Percentiles rank a stretch among this genome's conserved stretches.
phyloP scores from a whole-genome alignment of 345 rosid genomes.

The Carallia pectinifolia region DNA sequence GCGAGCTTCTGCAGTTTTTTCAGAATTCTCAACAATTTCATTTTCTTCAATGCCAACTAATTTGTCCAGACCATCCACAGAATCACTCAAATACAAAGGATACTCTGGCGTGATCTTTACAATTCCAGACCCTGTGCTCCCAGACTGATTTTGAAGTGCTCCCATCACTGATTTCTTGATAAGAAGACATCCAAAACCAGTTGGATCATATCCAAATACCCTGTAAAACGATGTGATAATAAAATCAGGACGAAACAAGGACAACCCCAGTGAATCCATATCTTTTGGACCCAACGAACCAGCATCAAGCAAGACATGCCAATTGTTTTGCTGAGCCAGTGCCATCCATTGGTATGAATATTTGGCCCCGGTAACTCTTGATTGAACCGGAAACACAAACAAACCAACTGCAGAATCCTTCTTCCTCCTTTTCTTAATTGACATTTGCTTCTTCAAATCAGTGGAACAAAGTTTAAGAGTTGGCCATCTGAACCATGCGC shows the following conservation, averaged over 20 bases:
- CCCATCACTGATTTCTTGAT: slow-evolving; percentile 97
- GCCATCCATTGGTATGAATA: slow-evolving; percentile 99
- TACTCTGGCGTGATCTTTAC: slow-evolving; percentile 95
- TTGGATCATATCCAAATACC: slow-evolving; percentile 97
- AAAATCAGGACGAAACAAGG: slow-evolving; percentile 95
- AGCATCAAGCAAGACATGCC: slow-evolving; percentile 99
- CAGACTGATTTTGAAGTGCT: slow-evolving; percentile 87
- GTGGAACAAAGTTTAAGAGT: slow-evolving; percentile 93
- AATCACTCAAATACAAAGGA: slow-evolving; percentile 90
- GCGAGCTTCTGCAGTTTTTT: slow-evolving; percentile 51
- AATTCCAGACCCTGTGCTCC: slow-evolving; percentile 89
- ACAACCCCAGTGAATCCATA: slow-evolving; percentile 97
- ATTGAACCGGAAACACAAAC: slow-evolving; percentile 97
- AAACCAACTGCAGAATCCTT: slow-evolving; percentile 83
- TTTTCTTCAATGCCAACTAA: slow-evolving; percentile 51
- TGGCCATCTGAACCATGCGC: slow-evolving; percentile 99
- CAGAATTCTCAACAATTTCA: slow-evolving; percentile 54
- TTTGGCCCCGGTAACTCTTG: slow-evolving; percentile 94
- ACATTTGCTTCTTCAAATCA: slow-evolving; percentile 86
- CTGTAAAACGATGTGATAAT: slow-evolving; percentile 93
- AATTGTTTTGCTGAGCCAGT: slow-evolving; percentile 92
- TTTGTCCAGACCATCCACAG: slow-evolving; percentile 77
- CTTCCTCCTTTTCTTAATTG: slow-evolving; percentile 80
- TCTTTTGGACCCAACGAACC: slow-evolving; percentile 99
- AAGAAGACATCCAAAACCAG: slow-evolving; percentile 97